Percentiles rank a stretch among this genome's conserved stretches.
phyloP scores from a whole-genome alignment of 2,329 filamentous ascomycete genomes.

The Ascomycota sp. region DNA sequence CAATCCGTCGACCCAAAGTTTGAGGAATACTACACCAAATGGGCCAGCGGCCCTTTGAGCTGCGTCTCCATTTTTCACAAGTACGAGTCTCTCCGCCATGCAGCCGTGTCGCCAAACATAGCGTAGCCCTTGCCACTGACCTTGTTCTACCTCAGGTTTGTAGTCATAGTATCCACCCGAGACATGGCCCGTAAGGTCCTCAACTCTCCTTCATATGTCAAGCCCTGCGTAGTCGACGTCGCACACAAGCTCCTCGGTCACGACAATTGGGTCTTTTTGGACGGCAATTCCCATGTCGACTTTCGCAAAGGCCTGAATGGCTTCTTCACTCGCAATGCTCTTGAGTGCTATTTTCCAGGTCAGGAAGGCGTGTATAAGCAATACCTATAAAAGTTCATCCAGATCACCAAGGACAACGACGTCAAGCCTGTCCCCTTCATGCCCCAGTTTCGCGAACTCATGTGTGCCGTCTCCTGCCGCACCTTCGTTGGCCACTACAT shows the following conservation, averaged over 20 bases:
- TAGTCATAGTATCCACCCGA: slow-evolving; percentile 85
- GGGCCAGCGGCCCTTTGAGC: slow-evolving; percentile 76
- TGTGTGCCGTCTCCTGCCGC: slow-evolving; percentile 84
- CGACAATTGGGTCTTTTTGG: slow-evolving; percentile 93
- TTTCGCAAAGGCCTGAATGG: slow-evolving; percentile 93
- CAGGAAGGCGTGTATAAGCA: slow-evolving; percentile 81
- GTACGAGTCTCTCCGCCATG: slow-evolving; percentile 33
- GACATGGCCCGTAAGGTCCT: slow-evolving; percentile 94
- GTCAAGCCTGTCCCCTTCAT: slow-evolving; percentile 74
- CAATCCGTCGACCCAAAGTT: slow-evolving; percentile 85
- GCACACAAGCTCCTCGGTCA: slow-evolving; percentile 83
- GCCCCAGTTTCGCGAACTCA: slow-evolving; percentile 78
- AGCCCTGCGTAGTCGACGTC: slow-evolving; percentile 88
- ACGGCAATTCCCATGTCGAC: slow-evolving; percentile 85
- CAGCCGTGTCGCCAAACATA: slow-evolving; percentile 1
- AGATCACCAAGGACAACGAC: slow-evolving; percentile 50
- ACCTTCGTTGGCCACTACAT: slow-evolving; percentile 98
- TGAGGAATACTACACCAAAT: slow-evolving; percentile 77
- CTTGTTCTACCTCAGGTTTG: slow-evolving; percentile 46
- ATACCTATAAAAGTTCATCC: slow-evolving; percentile 64
- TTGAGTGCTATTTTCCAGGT: slow-evolving; percentile 73
- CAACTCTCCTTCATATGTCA: slow-evolving; percentile 80
- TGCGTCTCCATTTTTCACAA: slow-evolving; percentile 99
- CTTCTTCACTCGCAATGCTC: slow-evolving; percentile 77
- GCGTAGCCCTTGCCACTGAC: not conserved